These are phyloP conservation scores for Talaromyces trachyspermus DNA, from an alignment of 495 filamentous ascomycete genomes.

Conservation along the genomic window DNA sequence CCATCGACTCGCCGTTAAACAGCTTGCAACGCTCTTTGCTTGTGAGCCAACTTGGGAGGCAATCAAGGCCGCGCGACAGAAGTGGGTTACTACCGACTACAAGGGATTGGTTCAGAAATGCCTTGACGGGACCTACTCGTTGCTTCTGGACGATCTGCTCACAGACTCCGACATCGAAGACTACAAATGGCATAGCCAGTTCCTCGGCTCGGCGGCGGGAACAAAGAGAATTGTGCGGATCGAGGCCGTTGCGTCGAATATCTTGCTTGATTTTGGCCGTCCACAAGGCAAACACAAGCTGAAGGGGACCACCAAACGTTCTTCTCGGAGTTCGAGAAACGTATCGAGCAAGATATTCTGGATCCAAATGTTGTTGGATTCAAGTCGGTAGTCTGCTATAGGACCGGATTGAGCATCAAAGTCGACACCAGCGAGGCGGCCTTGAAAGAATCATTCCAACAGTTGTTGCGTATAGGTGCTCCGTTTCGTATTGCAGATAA, in stretches of 20 bases:
- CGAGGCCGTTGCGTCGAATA: conserved; percentile 62
- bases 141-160: conserved; percentile 76
- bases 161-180: conserved; percentile 49
- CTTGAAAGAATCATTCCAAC: conserved; percentile 20
- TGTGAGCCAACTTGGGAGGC: conserved; percentile 54
- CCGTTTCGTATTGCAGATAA: conserved; percentile 54
- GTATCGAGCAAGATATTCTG: conserved; percentile 45
- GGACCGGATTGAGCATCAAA: conserved; percentile 57
- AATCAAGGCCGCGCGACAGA: conserved; percentile 52
- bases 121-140: conserved; percentile 64
- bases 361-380: conserved; percentile 73
- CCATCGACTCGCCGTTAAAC: conserved; percentile 60
- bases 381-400: conserved; percentile 80
- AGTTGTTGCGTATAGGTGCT: conserved; percentile 17
- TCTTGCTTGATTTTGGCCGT: conserved; percentile 44
- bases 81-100: conserved; percentile 46
- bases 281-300: conserved; percentile 10
- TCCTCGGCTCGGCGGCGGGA: conserved; percentile 41
- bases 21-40: conserved; percentile 56
- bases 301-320: too few species aligned
- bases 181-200: conserved; percentile 65
- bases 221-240: conserved; percentile 79
- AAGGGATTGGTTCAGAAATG: conserved; percentile 55
- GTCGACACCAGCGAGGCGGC: too few species aligned
- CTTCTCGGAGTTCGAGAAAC: conserved; percentile 33